Base-by-base conservation (phyloP, 768 basidiomycete species). In the Dioszegia hungarica region DNA sequence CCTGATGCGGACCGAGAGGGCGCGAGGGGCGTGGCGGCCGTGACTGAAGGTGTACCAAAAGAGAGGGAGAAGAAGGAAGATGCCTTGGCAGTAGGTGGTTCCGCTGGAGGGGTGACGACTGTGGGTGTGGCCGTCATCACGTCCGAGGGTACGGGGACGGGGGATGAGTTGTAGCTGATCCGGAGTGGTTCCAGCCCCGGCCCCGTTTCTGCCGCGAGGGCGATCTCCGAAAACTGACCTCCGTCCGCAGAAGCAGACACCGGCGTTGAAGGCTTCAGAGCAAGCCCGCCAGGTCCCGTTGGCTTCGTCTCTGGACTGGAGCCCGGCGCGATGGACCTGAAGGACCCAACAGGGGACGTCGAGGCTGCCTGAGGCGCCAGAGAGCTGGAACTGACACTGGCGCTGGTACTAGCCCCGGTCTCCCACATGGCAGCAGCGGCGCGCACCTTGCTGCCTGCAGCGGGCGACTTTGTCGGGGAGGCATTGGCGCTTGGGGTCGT, bases 371-470 rank as follows among this genome's bases (percentile, higher is more conserved):
- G 50, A 22, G 41, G 47, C 40, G 25, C 47, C 15, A 48, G 43
- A 17, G 58, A 27, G 28, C 39, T 56, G 19, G 53, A 22, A n/a
- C 49, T 45, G n/a, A n/a, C n/a, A n/a, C n/a, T n/a, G n/a, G n/a
- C n/a, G 28, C 39, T 56, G 19, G 53, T 17, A n/a, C 49, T 45
- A n/a, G 59, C 27, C 15, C 27, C 43, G 31, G 49, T 45, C 41
- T 63, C 67, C 40, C 60, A 66, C 59, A 60, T 60, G 2, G 68
- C 68, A n/a, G 68, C 68, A 10, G 64, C 64, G 12, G 68, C 65
- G 56, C 49, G 54, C 17, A 67, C 65, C 51, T 58, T 62, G 28
- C 58, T 62, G 10, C n/a, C n/a, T n/a, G 45, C 27, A 3, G 50
- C 25, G 28, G 48, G 37, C n/a, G 61, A 44, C 29, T 45, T 54